Conservation (phyloP, 176 grass and related monocot genomes). For the Bothriochloa decipiens region DNA sequence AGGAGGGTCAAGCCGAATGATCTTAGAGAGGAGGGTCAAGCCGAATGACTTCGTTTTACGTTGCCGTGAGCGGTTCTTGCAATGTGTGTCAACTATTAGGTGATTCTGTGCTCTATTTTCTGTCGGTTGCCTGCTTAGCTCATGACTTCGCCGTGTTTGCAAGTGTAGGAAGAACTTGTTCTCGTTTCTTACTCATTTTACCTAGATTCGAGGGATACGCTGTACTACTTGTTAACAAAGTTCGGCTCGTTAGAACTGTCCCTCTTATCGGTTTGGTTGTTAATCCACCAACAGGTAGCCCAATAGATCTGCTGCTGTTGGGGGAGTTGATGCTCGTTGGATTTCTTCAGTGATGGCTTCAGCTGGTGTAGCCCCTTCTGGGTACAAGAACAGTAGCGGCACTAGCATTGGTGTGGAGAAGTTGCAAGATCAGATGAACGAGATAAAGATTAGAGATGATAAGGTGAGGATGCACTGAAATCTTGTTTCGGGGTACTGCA, state of each 20-base stretch:
- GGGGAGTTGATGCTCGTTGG: slow-evolving; percentile 37
- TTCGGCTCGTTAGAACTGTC: background rate
- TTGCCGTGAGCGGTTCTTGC: background rate
- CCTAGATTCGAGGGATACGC: background rate
- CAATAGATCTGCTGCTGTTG: background rate
- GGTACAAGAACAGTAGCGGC: slow-evolving; percentile 47
- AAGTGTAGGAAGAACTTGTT: background rate
- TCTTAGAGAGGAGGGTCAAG: background rate
- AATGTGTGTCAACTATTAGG: background rate
- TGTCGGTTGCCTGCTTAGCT: background rate
- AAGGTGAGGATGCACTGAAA: slow-evolving; percentile 45
- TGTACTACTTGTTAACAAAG: background rate
- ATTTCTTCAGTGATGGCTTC: slow-evolving; percentile 54
- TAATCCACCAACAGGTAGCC: slow-evolving; percentile 1
- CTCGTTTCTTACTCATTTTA: background rate
- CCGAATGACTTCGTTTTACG: background rate
- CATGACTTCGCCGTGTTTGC: background rate
- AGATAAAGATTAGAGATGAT: slow-evolving; percentile 79
- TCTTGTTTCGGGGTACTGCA: background rate
- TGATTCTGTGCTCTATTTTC: background rate
- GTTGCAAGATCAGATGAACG: slow-evolving; percentile 66
- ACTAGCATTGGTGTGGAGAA: slow-evolving; percentile 54
- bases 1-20: no score
- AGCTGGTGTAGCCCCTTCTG: slow-evolving; percentile 49
- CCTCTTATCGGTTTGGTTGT: background rate